phyloP scores from a whole-genome alignment of 1,284 basidiomycete genomes.

The Moniliella sp. region DNA sequence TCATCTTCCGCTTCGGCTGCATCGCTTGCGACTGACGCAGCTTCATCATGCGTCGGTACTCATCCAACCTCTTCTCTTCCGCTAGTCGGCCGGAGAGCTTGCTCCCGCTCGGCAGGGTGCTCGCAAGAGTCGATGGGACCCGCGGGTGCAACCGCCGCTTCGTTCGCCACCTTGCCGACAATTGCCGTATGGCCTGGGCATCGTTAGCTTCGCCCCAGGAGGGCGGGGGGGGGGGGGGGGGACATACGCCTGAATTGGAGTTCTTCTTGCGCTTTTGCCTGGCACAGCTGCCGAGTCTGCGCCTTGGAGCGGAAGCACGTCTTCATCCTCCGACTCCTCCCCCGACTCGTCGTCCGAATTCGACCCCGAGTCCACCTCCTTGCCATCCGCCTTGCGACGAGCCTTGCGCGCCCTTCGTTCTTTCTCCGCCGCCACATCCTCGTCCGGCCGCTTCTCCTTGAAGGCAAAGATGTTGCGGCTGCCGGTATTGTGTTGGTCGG shows the following conservation, averaged over 20 bases:
- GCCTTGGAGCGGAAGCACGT: conserved; percentile 4
- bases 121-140: too few species aligned
- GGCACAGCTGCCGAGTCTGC: background rate
- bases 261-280: background rate
- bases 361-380: too few species aligned
- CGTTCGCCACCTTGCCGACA: conserved; percentile 23
- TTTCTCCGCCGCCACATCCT: conserved; percentile 4
- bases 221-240: too few species aligned
- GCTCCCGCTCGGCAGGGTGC: too few species aligned
- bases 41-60: background rate
- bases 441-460: conserved; percentile 8
- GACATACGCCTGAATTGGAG: background rate
- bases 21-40: background rate
- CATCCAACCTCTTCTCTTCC: too few species aligned
- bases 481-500: conserved; percentile 11
- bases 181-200: conserved; percentile 12
- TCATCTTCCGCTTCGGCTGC: background rate
- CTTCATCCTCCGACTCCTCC: conserved; percentile 3
- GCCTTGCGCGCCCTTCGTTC: too few species aligned
- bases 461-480: conserved; percentile 28
- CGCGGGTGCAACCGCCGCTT: too few species aligned
- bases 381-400: background rate
- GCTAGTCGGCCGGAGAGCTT: too few species aligned
- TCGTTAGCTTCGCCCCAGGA: too few species aligned
- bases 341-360: conserved; percentile 9